Evolutionary conservation across 805 yeast species (phyloP), one percentile per base, ranked within the genome.

Genomic region (Metschnikowia dekortorum): DNA sequence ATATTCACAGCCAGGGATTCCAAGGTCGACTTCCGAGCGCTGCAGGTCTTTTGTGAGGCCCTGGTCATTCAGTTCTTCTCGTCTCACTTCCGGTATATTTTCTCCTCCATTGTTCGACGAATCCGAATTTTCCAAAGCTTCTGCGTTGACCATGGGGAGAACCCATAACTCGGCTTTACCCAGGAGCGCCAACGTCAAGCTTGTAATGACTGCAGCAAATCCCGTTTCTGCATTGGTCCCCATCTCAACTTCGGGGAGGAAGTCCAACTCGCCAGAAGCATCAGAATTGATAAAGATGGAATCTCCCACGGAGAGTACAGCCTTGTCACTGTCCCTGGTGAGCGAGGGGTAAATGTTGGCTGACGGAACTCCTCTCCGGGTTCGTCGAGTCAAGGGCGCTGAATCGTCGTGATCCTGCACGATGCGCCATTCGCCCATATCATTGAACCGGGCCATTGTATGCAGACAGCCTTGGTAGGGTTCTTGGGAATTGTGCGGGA

Each of bases 241-340:
- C 6, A 11, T 13, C 11, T 18, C 26, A 4, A 22, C 6, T 1
- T 6, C 30, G 33, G 8, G 16, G 22, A n/a, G n/a, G 16, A 32
- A 4, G 30, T 28, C 16, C 22, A 44, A 29, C 8, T 28, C 33
- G 6, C 33, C 16, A n/a, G 45, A 22, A 18, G 33, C 5, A 32
- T 42, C 45, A 8, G 31, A 11, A n/a, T 10, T 50, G 39, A 78
- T 67, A 8, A 81, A 61, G 0, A 84, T 59, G 36, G 78, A 67
- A 53, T 80, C 84, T 3, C 90, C 90, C 8, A 71, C 70, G 28
- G 70, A 69, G 18, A 85, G 56, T 42, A 70, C 76, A 35, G 81
- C 53, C 2, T 73, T 78, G 62, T 82, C 87, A 0, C 49, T 39
- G 7, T 60, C 63, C 31, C 66, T 48, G 22, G 45, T 43, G 3